These are phyloP conservation scores for Nematodospora valgi DNA, from an alignment of 805 yeast genomes.

Conservation along the genomic window DNA sequence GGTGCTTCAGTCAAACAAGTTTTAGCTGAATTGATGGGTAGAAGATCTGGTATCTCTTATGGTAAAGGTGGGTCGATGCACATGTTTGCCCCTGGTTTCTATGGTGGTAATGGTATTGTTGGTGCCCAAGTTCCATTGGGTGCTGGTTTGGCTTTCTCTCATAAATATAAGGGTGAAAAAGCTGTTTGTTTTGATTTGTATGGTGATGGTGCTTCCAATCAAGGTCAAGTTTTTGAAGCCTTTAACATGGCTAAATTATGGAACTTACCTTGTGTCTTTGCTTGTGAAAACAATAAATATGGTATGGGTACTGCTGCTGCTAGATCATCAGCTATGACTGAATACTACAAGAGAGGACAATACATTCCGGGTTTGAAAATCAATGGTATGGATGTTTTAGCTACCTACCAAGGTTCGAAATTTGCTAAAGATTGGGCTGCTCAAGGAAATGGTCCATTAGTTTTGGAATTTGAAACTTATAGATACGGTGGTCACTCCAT, in stretches of 20 bases:
- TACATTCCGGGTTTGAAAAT: slow-evolving; percentile 98
- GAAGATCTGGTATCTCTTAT: slow-evolving; percentile 88
- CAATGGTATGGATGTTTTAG: slow-evolving; percentile 97
- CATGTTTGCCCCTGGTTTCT: slow-evolving; percentile 92
- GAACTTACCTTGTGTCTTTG: slow-evolving; percentile 91
- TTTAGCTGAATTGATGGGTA: slow-evolving; percentile 95
- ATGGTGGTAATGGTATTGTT: slow-evolving; percentile 99
- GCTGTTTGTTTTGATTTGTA: slow-evolving; percentile 84
- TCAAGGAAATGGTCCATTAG: slow-evolving; percentile 93
- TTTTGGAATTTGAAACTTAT: slow-evolving; percentile 95
- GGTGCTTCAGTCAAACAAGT: slow-evolving; percentile 90
- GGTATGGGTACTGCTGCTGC: slow-evolving; percentile 99
- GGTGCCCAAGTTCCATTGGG: slow-evolving; percentile 99
- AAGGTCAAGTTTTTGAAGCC: slow-evolving; percentile 97
- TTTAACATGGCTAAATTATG: slow-evolving; percentile 99
- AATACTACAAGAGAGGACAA: slow-evolving; percentile 98
- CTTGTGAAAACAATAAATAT: slow-evolving; percentile 98
- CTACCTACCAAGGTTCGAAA: slow-evolving; percentile 92
- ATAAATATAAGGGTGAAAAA: slow-evolving; percentile 79
- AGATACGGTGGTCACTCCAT: slow-evolving; percentile 99
- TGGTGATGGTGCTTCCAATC: slow-evolving; percentile 99
- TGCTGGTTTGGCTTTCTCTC: slow-evolving; percentile 97
- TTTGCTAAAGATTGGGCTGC: slow-evolving; percentile 96
- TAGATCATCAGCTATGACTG: slow-evolving; percentile 94
- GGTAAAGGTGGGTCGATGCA: slow-evolving; percentile 99